Percentiles rank a stretch among this genome's conserved stretches.
These are phyloP conservation scores for Oryza longistaminata DNA, from an alignment of 176 grass and related monocot species.

Conservation along the genomic window DNA sequence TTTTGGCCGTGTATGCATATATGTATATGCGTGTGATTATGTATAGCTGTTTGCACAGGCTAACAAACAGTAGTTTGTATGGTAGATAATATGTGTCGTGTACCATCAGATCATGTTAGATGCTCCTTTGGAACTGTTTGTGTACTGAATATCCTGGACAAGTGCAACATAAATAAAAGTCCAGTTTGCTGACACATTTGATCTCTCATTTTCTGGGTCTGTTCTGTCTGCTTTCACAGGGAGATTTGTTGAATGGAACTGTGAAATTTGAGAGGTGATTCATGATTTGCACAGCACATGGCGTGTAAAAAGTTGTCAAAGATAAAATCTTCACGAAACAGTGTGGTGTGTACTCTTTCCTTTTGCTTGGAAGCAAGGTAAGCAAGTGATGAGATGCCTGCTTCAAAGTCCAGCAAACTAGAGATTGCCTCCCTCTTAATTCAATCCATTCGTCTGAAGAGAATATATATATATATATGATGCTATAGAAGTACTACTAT, in stretches of 20 bases:
- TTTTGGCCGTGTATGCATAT: background rate
- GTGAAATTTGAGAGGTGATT: background rate
- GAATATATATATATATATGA: no score
- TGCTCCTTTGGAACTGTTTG: background rate
- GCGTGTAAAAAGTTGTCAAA: background rate
- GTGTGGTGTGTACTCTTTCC: background rate
- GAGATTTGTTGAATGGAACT: background rate
- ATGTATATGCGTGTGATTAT: background rate
- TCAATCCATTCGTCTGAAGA: no score
- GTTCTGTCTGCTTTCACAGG: background rate
- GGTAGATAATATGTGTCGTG: background rate
- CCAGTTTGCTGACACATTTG: background rate
- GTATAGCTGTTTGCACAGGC: background rate
- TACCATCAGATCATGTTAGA: background rate
- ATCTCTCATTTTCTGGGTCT: background rate
- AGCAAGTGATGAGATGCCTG: background rate
- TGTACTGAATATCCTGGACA: background rate
- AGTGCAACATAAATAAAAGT: conserved; percentile 15
- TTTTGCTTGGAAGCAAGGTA: conserved; percentile 22
- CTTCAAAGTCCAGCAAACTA: background rate
- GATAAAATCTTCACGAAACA: background rate
- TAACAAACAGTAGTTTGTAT: background rate
- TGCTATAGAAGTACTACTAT: no score
- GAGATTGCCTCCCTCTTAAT: background rate
- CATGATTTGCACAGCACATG: background rate